A percentile compares a stretch with the other conserved stretches of the same genome.
Conservation (phyloP, 345 rosid species). For the Murraya koenigii region DNA sequence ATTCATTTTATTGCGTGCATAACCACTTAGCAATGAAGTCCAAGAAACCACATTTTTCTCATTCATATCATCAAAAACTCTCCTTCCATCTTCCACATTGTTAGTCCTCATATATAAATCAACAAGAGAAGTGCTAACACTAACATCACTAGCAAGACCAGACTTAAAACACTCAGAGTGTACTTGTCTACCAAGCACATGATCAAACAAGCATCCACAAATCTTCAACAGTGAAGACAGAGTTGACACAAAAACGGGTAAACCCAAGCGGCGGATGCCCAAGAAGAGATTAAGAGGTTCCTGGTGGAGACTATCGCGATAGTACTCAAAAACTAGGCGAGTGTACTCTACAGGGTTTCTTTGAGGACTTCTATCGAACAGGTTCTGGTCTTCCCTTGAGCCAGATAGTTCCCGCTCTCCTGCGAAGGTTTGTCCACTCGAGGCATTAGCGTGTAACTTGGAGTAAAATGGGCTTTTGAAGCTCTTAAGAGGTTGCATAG, state of each 20-base stretch:
- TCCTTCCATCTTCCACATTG: slow-evolving; percentile 50
- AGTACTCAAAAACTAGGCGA: slow-evolving; percentile 46
- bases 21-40: slow-evolving; percentile 80
- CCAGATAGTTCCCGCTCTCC: background rate
- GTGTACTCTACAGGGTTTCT: slow-evolving; percentile 21
- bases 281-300: slow-evolving; percentile 53
- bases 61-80: slow-evolving; percentile 60
- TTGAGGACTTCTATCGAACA: slow-evolving; percentile 54
- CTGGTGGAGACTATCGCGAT: slow-evolving; percentile 48
- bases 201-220: slow-evolving; percentile 51
- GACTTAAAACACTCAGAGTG: slow-evolving; percentile 57
- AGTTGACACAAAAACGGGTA: slow-evolving; percentile 47
- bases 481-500: slow-evolving; percentile 6
- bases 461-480: slow-evolving; percentile 8
- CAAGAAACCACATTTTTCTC: slow-evolving; percentile 78
- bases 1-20: slow-evolving; percentile 45
- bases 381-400: slow-evolving; percentile 21
- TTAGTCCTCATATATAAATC: slow-evolving; percentile 71
- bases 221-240: slow-evolving; percentile 69
- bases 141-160: slow-evolving; percentile 56
- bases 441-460: background rate
- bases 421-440: background rate
- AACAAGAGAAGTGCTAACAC: slow-evolving; percentile 78
- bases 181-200: slow-evolving; percentile 53
- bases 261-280: slow-evolving; percentile 47